Conservation (phyloP, 2,329 filamentous ascomycete species). For the Arthrobotrys megalospora region DNA sequence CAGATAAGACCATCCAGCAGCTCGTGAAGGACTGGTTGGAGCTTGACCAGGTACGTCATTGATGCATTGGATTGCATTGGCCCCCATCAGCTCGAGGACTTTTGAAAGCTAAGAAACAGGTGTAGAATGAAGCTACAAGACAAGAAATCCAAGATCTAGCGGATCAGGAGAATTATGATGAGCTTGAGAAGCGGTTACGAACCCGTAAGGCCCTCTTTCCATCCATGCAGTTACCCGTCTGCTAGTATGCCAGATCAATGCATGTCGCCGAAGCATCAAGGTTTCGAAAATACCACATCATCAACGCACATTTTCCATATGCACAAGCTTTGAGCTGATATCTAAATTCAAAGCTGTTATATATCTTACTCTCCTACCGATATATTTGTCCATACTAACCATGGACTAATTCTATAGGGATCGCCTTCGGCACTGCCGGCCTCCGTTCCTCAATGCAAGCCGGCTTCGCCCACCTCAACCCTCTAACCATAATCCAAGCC, state of each 20-base stretch:
- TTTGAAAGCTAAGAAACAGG: slow-evolving; percentile 4
- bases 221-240: background rate
- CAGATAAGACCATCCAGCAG: slow-evolving; percentile 43
- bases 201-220: slow-evolving; percentile 53
- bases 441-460: slow-evolving; percentile 77
- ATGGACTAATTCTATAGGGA: slow-evolving; percentile 51
- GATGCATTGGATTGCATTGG: background rate
- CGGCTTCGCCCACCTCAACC: slow-evolving; percentile 76
- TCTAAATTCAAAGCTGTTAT: background rate
- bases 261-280: background rate
- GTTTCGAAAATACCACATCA: slow-evolving; percentile 35
- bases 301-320: slow-evolving; percentile 30
- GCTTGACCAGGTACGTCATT: slow-evolving; percentile 62
- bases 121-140: slow-evolving; percentile 63
- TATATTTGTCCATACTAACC: slow-evolving; percentile 14
- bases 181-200: slow-evolving; percentile 63
- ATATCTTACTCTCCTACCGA: background rate
- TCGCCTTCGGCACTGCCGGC: slow-evolving; percentile 67
- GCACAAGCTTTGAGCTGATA: background rate
- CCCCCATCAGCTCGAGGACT: too few relatives aligned
- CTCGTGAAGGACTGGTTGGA: slow-evolving; percentile 63
- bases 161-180: slow-evolving; percentile 59
- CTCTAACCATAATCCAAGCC: slow-evolving; percentile 75
- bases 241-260: background rate
- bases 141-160: slow-evolving; percentile 63